Evolutionary conservation across 23 red algal species (phyloP).

Genomic region (Porphyridium purpureum): DNA sequence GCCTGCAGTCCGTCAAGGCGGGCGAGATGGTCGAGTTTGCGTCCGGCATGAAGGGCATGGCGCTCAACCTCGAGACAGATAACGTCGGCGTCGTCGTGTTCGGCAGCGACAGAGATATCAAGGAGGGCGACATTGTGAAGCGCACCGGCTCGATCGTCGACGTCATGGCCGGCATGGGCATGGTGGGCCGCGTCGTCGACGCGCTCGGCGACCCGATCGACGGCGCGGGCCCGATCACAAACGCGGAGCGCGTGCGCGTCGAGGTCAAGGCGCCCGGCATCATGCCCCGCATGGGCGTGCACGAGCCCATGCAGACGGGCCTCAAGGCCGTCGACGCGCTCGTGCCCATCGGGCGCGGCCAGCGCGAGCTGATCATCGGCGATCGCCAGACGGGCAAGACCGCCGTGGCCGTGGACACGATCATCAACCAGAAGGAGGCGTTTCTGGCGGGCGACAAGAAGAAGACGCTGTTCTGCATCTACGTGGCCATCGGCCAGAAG

Average conservation of each 20-base stretch:
- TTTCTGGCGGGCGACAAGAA: slow-evolving; percentile 41
- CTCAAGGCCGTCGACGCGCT: slow-evolving; percentile 87
- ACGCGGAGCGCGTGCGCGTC: slow-evolving; percentile 50
- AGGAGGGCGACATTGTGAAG: slow-evolving; percentile 71
- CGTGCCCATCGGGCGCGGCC: slow-evolving; percentile 91
- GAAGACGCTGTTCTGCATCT: slow-evolving; percentile 87
- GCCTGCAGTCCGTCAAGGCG: slow-evolving; percentile 72
- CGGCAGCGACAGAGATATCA: slow-evolving; percentile 85
- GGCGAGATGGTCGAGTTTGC: slow-evolving; percentile 98
- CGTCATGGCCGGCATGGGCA: slow-evolving; percentile 62
- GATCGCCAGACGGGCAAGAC: slow-evolving; percentile 99
- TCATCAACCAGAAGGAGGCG: slow-evolving; percentile 63
- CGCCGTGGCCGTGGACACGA: slow-evolving; percentile 85
- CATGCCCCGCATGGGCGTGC: slow-evolving; percentile 79
- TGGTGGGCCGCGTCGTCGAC: slow-evolving; percentile 94
- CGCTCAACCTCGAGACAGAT: slow-evolving; percentile 82
- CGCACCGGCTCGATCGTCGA: slow-evolving; percentile 81
- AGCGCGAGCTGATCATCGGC: slow-evolving; percentile 98
- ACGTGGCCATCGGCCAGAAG: slow-evolving; percentile 96
- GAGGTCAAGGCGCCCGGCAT: slow-evolving; percentile 98
- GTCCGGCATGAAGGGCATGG: slow-evolving; percentile 83
- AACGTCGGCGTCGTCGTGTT: slow-evolving; percentile 93
- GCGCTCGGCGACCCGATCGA: slow-evolving; percentile 95
- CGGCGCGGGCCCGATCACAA: slow-evolving; percentile 70
- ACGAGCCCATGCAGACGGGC: slow-evolving; percentile 96